These are phyloP conservation scores for Parafenestella ontariensis DNA, from an alignment of 2,329 filamentous ascomycete genomes.

Conservation along the genomic window DNA sequence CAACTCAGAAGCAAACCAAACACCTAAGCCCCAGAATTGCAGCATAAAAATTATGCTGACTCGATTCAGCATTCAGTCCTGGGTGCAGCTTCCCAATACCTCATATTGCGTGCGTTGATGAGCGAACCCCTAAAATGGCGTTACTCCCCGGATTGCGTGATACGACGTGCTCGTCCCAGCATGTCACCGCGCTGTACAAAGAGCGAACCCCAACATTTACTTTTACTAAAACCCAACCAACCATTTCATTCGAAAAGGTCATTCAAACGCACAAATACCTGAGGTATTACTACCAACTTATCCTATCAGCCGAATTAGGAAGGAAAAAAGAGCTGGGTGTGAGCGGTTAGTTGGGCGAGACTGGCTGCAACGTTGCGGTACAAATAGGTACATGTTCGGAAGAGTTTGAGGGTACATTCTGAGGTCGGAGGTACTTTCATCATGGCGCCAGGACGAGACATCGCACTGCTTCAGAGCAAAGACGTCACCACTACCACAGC, in stretches of 20 bases:
- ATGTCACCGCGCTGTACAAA: slow-evolving; percentile 20
- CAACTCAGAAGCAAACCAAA: neutral
- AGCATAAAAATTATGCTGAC: neutral
- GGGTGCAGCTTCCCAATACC: neutral
- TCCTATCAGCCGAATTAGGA: neutral
- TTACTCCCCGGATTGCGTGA: slow-evolving; percentile 39
- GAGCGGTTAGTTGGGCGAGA: neutral
- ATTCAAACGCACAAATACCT: neutral
- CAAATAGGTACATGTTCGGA: neutral
- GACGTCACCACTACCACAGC: neutral
- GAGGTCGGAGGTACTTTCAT: neutral
- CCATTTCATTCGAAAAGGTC: neutral
- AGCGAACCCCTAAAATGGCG: slow-evolving; percentile 26
- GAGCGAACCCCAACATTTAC: neutral
- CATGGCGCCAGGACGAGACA: neutral
- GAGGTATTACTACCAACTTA: neutral
- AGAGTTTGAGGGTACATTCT: neutral
- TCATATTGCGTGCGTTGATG: slow-evolving; percentile 5
- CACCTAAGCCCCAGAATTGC: neutral
- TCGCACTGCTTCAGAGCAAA: neutral
- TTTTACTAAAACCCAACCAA: neutral
- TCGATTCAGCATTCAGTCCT: neutral
- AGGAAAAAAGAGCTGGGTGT: neutral
- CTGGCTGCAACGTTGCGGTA: neutral
- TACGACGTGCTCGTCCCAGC: slow-evolving; percentile 38